Conservation (phyloP, 2,329 filamentous ascomycete species). For the Aspergillus brunneoviolaceus region DNA sequence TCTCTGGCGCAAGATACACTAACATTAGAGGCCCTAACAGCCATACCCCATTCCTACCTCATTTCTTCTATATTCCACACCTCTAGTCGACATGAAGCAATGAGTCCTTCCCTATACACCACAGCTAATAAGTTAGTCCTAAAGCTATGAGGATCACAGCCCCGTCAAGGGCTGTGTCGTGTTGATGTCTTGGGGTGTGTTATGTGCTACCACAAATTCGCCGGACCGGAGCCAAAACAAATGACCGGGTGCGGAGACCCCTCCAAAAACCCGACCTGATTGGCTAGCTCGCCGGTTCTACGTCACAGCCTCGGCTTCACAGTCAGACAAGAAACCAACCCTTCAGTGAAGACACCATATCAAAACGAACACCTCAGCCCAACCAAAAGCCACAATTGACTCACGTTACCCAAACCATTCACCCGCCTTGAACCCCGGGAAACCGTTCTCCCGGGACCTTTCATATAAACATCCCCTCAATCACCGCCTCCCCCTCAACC, state of each 20-base stretch:
- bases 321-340: no score
- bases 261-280: not conserved
- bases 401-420: not conserved
- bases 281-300: not conserved
- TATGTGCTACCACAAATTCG: not conserved
- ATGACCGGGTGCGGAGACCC: not conserved
- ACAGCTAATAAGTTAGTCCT: no score
- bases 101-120: no score
- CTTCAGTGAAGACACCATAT: not conserved
- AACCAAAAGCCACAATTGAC: not conserved
- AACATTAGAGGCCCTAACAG: no score
- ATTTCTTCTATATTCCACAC: no score
- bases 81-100: no score
- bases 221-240: not conserved
- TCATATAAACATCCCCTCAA: not conserved
- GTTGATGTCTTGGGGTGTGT: no score
- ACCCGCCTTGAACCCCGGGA: not conserved
- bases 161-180: no score
- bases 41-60: no score
- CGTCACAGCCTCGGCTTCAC: not conserved
- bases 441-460: not conserved
- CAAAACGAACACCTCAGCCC: not conserved
- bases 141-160: no score
- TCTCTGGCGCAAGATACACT: no score
- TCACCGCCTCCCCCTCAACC: constrained; percentile 1